A percentile compares a stretch with the other conserved stretches of the same genome.
These are phyloP conservation scores for Hericium coralloides DNA, from an alignment of 768 basidiomycete species.

Conservation along the genomic window DNA sequence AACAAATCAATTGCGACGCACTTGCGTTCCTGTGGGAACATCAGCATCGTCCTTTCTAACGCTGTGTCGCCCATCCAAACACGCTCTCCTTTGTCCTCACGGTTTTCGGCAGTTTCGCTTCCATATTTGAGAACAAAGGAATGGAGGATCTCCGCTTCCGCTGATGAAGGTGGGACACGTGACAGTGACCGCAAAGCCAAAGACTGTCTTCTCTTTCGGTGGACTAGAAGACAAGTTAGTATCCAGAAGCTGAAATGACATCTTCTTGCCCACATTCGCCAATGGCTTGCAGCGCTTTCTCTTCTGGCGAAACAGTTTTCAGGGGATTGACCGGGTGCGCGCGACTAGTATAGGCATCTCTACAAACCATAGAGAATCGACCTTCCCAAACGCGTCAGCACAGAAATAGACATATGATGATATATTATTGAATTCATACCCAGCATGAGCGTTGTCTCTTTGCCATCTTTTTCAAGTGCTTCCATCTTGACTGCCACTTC, in stretches of 20 bases:
- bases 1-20: constrained; percentile 24
- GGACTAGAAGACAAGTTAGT: constrained; percentile 29
- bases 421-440: constrained; percentile 29
- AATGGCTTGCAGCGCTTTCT: constrained; percentile 50
- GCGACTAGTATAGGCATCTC: constrained; percentile 57
- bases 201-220: constrained; percentile 49
- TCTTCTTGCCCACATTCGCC: constrained; percentile 52
- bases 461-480: constrained; percentile 36
- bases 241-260: background rate
- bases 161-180: constrained; percentile 63
- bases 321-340: constrained; percentile 60
- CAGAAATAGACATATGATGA: background rate
- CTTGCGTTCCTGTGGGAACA: constrained; percentile 86
- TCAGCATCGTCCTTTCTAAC: constrained; percentile 60
- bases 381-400: constrained; percentile 31
- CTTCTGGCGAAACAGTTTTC: constrained; percentile 49
- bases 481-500: constrained; percentile 87
- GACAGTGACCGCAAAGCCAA: constrained; percentile 51
- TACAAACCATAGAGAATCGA: constrained; percentile 88
- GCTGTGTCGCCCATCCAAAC: constrained; percentile 73
- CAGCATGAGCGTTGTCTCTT: constrained; percentile 56
- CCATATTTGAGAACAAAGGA: constrained; percentile 56
- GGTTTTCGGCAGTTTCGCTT: constrained; percentile 21
- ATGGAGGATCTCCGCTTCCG: constrained; percentile 63
- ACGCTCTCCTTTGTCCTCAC: constrained; percentile 29